Evolutionary conservation across 2,329 filamentous ascomycete species (phyloP), one percentile per base, ranked within the genome.

Genomic region (Talaromyces atroroseus): DNA sequence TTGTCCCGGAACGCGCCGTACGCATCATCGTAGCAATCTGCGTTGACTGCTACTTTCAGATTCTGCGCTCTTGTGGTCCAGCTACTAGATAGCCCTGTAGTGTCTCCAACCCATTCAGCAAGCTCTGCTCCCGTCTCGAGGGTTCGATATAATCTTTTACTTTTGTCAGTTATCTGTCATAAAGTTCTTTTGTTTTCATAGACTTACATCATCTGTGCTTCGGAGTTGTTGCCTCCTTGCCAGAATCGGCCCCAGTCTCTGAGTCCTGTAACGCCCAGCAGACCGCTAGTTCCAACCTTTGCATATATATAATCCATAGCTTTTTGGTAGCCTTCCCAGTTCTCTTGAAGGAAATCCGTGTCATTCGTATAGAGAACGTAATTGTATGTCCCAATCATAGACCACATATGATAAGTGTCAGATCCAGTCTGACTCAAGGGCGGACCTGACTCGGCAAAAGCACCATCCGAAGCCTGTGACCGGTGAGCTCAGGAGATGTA

Each of bases 331-430:
- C 71, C 72, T 0, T 68, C 60, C 81, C 80, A 84, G 24, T 77
- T 76, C 5, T 62, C 54, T 3, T 63, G 59, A 12, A 84, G 63
- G 56, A 80, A 84, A 0, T 64, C 66, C 4, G 75, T 68, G 55
- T 85, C 79, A 23, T 79, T 78, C 0, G 80, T 79, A 61, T 77
- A 84, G 2, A 83, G 70, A 46, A 82, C 73, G 61, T 84, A 84
- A 52, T 83, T 81, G 64, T 81, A 81, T 5, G 79, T 80, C 2
- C 81, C 80, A 45, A 85, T 80, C 66, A 85, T 75, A 1, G 78
- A 79, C 70, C 80, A 80, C 64, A 82, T 75, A 50, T 71, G 70
- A 54, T 71, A 71, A 7, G 69, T 71, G 38, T 72, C 70, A 16
- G 66, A 68, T 46, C 64, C 60, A 18, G 65, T 69, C 54, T 69